Base-by-base conservation (phyloP, 805 yeast genomes). In the Saturnispora halmiae region DNA sequence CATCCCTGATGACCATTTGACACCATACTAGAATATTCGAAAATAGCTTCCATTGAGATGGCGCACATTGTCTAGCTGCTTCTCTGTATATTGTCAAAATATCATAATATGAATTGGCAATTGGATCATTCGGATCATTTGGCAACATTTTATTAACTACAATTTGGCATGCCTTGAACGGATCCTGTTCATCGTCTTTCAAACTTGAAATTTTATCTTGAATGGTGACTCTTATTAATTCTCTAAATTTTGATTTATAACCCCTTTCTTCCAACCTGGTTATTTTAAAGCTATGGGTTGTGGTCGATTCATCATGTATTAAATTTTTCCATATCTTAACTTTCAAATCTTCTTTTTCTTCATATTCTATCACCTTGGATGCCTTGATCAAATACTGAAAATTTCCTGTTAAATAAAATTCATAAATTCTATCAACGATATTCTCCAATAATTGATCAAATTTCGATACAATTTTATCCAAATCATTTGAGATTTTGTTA, bases 361-460 rank as follows among this genome's bases (percentile, higher is more conserved):
- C 98, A 47, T 65, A 69, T 47, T 87, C 94, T 32, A 92, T 67
- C 14, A 92, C 73, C 48, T 85, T 82, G 31, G 86, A 77, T 35
- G 82, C 57, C 40, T 88, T 75, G 28, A 79, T 77, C 1, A 84
- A 77, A 47, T 87, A 64, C 25, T 80, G 75, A 25, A 63, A 60
- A 54, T 88, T 85, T 0, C 76, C 82, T 15, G 73, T 77, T 41
- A 82, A 78, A 4, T 82, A 69, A 15, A 82, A 70, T 57, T 87
- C 96, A 26, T 52, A 46, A 28, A 86, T 52, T 38, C 75, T 77
- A 35, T 73, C 75, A 11, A 82, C 76, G n/a, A 84, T 67, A 38
- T 79, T 79, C 36, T 66, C 69, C 41, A 86, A 57, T 13, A 92
- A 53, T 1, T 64, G 67, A 46, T 77, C 90, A 57, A 87, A 90